Evolutionary conservation across 1,284 basidiomycete genomes (phyloP).

Genomic region (Microbotryum scabiosae): DNA sequence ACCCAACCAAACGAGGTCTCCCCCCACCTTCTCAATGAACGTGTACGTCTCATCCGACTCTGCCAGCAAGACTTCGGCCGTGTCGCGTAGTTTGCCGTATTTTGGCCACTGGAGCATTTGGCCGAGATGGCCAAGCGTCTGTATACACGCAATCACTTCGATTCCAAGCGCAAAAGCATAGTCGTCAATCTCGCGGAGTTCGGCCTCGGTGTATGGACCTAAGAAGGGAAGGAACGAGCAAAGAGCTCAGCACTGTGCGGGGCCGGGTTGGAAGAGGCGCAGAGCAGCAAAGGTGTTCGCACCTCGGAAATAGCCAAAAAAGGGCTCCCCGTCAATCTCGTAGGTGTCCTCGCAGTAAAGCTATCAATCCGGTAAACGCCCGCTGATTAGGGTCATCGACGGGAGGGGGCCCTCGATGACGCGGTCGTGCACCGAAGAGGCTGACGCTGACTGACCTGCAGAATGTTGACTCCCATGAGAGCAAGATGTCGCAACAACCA

Average conservation of each 20-base stretch:
- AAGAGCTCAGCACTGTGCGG: background rate
- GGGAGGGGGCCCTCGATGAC: no score
- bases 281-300: background rate
- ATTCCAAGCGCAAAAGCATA: conserved; percentile 35
- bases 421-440: no score
- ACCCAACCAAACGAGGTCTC: rapidly evolving
- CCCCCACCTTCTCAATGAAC: conserved; percentile 37
- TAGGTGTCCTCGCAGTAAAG: conserved; percentile 38
- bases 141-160: conserved; percentile 37
- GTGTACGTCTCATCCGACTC: conserved; percentile 37
- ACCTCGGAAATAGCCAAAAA: conserved; percentile 36
- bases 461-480: conserved; percentile 39
- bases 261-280: background rate
- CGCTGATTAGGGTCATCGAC: background rate
- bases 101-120: conserved; percentile 43
- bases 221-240: conserved; percentile 9
- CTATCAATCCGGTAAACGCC: background rate
- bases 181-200: conserved; percentile 40
- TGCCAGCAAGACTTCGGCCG: conserved; percentile 39
- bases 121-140: conserved; percentile 42
- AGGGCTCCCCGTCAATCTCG: conserved; percentile 39
- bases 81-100: conserved; percentile 39
- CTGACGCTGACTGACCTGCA: conserved; percentile 28
- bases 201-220: conserved; percentile 28
- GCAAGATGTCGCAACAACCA: conserved; percentile 37